Evolutionary conservation across 139 green algal species (phyloP).

Genomic region (Tetraselmis striata): DNA sequence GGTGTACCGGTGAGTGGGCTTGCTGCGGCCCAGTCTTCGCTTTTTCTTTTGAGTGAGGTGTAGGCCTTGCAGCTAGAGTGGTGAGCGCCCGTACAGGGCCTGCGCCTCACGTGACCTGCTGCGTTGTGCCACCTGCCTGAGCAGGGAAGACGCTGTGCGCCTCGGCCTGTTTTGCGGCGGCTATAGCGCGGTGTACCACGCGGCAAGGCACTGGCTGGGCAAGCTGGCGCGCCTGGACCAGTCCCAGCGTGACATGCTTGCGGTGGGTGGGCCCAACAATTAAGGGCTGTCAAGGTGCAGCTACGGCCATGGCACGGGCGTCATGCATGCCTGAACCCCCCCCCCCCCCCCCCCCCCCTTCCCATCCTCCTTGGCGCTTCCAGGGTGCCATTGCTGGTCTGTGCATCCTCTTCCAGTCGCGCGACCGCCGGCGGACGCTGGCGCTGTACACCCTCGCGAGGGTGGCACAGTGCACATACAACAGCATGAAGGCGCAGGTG

Average conservation of each 20-base stretch:
- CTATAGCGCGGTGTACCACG: conserved; percentile 16
- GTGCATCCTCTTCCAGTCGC: conserved; percentile 32
- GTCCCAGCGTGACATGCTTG: conserved; percentile 12
- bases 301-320: too few relatives aligned
- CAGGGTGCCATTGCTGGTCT: conserved; percentile 20
- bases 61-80: too few relatives aligned
- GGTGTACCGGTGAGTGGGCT: conserved; percentile 7
- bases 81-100: too few relatives aligned
- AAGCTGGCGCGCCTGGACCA: not conserved
- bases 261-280: conserved; percentile 21
- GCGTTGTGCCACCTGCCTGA: not conserved
- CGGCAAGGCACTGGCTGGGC: not conserved
- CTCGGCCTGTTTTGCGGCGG: conserved; percentile 18
- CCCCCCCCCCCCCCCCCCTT: too few relatives aligned
- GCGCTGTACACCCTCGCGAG: conserved; percentile 38
- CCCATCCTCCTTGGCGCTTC: not conserved
- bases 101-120: too few relatives aligned
- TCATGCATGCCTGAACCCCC: too few relatives aligned
- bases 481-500: conserved; percentile 22
- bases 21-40: too few relatives aligned
- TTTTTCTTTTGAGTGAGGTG: too few relatives aligned
- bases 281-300: too few relatives aligned
- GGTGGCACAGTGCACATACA: conserved; percentile 29
- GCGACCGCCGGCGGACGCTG: conserved; percentile 26
- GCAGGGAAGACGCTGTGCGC: conserved; percentile 19